These are phyloP conservation scores for Paecilomyces fulvus DNA, from an alignment of 2,329 filamentous ascomycete genomes.

Conservation along the genomic window DNA sequence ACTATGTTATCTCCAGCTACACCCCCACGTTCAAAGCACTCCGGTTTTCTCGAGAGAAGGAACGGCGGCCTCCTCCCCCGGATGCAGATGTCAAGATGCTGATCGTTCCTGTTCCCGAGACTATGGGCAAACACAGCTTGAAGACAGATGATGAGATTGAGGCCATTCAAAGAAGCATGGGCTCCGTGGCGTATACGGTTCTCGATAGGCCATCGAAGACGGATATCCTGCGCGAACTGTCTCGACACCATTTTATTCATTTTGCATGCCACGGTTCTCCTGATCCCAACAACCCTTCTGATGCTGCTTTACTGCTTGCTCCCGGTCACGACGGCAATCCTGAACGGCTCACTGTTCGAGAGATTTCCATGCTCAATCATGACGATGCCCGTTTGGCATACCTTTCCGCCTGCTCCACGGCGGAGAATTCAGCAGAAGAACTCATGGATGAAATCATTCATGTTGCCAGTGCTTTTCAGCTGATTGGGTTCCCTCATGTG, in stretches of 20 bases:
- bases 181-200: background rate
- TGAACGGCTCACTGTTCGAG: background rate
- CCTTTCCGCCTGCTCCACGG: conserved; percentile 32
- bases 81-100: background rate
- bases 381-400: conserved; percentile 20
- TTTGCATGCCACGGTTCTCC: background rate
- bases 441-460: conserved; percentile 28
- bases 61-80: background rate
- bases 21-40: background rate
- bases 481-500: conserved; percentile 27
- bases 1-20: background rate
- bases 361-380: background rate
- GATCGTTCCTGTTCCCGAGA: background rate
- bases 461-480: conserved; percentile 27
- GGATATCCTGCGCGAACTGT: background rate
- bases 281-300: background rate
- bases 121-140: background rate
- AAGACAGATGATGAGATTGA: background rate
- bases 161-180: background rate
- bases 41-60: background rate
- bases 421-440: conserved; percentile 12
- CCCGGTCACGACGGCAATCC: background rate
- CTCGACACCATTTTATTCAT: background rate
- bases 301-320: background rate
- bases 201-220: background rate